A percentile compares a stretch with the other conserved stretches of the same genome.
Evolutionary conservation across 2,329 filamentous ascomycete genomes (phyloP).

Genomic region (Pyrenochaeta sp.): DNA sequence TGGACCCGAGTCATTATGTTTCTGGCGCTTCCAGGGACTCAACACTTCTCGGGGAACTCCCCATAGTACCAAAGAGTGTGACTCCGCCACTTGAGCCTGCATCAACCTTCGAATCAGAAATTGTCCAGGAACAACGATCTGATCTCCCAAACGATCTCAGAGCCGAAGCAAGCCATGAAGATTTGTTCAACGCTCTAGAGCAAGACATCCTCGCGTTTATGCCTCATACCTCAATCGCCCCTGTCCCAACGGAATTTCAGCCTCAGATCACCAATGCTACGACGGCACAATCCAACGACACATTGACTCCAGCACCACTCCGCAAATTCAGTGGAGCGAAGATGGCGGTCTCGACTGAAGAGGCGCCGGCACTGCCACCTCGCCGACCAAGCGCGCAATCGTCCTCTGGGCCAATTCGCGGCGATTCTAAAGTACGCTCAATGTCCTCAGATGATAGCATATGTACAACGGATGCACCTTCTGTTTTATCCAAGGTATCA

Average conservation of each 20-base stretch:
- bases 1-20: too few relatives aligned
- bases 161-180: conserved; percentile 3
- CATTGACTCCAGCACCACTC: conserved; percentile 7
- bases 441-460: conserved; percentile 17
- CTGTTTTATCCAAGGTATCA: conserved; percentile 20
- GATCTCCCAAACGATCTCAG: background rate
- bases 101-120: too few relatives aligned
- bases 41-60: too few relatives aligned
- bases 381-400: conserved; percentile 23
- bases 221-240: conserved; percentile 17
- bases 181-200: conserved; percentile 20
- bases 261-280: background rate
- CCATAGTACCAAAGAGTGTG: too few relatives aligned
- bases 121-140: too few relatives aligned
- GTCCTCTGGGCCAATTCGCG: background rate
- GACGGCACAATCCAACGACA: background rate
- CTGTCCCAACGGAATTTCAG: conserved; percentile 4
- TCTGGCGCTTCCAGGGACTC: too few relatives aligned
- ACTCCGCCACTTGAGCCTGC: conserved; percentile 3
- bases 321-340: conserved; percentile 16
- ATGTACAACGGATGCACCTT: conserved; percentile 9
- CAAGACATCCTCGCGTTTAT: conserved; percentile 24
- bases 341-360: background rate
- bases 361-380: conserved; percentile 25
- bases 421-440: conserved; percentile 7